These are phyloP conservation scores for Penicillium vulpinum DNA, from an alignment of 2,329 filamentous ascomycete genomes.

Conservation along the genomic window DNA sequence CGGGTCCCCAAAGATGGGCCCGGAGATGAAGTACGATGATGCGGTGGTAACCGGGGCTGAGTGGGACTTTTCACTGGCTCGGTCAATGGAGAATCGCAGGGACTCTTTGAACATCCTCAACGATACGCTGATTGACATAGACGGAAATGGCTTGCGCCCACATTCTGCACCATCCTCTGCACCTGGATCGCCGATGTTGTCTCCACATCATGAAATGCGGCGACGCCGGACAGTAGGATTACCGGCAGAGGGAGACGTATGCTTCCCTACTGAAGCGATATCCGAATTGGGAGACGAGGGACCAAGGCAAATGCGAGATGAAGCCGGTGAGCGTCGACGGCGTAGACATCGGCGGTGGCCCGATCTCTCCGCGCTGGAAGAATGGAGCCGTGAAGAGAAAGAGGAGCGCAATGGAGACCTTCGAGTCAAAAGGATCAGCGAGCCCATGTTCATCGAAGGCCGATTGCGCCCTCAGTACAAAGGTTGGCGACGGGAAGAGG, in stretches of 20 bases:
- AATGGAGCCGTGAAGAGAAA: conserved; percentile 89
- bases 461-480: conserved; percentile 76
- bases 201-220: conserved; percentile 37
- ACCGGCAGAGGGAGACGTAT: conserved; percentile 81
- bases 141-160: conserved; percentile 29
- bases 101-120: conserved; percentile 31
- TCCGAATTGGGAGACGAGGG: conserved; percentile 81
- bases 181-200: conserved; percentile 41
- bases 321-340: conserved; percentile 47
- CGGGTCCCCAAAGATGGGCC: conserved; percentile 56
- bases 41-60: conserved; percentile 47
- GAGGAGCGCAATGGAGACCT: conserved; percentile 80
- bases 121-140: conserved; percentile 50
- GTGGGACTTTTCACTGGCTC: conserved; percentile 42
- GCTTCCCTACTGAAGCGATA: conserved; percentile 77
- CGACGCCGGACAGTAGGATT: conserved; percentile 61
- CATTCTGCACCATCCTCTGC: conserved; percentile 35
- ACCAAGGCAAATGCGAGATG: conserved; percentile 50
- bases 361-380: conserved; percentile 77
- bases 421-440: conserved; percentile 85
- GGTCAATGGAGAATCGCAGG: conserved; percentile 39
- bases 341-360: conserved; percentile 78
- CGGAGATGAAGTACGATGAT: conserved; percentile 57
- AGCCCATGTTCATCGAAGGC: conserved; percentile 89
- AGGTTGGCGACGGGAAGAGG: conserved; percentile 82